phyloP scores from a whole-genome alignment of 345 rosid species.

The Salix dunnii region DNA sequence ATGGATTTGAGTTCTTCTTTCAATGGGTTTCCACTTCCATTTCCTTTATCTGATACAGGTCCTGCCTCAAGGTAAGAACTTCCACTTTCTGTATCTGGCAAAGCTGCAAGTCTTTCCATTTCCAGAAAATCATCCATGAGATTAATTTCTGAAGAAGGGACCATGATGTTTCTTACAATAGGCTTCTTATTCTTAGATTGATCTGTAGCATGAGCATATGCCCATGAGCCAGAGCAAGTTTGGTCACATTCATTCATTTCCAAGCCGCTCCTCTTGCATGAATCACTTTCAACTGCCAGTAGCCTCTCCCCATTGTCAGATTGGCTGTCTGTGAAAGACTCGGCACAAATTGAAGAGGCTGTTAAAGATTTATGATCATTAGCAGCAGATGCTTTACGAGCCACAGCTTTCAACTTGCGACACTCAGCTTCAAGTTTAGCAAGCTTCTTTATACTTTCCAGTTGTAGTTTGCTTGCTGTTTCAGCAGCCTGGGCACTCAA shows the following conservation, averaged over 20 bases:
- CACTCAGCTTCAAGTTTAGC: constrained; percentile 96
- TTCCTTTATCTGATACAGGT: constrained; percentile 28
- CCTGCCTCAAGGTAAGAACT: constrained; percentile 31
- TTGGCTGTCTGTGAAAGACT: constrained; percentile 56
- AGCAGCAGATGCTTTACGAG: constrained; percentile 35
- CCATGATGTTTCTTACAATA: constrained; percentile 28
- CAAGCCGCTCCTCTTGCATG: constrained; percentile 23
- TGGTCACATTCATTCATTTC: constrained; percentile 26
- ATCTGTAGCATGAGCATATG: constrained; percentile 45
- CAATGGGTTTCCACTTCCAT: constrained; percentile 25
- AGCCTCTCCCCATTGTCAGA: constrained; percentile 67
- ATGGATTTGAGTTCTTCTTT: constrained; percentile 50
- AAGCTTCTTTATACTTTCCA: constrained; percentile 81
- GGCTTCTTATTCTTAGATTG: constrained; percentile 48
- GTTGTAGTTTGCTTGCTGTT: constrained; percentile 79
- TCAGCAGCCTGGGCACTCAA: constrained; percentile 85
- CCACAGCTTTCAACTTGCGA: constrained; percentile 49
- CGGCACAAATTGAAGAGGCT: constrained; percentile 51
- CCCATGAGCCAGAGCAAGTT: constrained; percentile 53
- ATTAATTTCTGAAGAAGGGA: constrained; percentile 50
- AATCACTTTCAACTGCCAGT: constrained; percentile 38
- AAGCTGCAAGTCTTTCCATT: constrained; percentile 84
- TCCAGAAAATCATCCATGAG: constrained; percentile 97
- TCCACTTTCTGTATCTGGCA: constrained; percentile 41
- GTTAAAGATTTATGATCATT: constrained; percentile 45